Evolutionary conservation across 2,329 filamentous ascomycete genomes (phyloP).

Genomic region (Paecilomyces fulvus): DNA sequence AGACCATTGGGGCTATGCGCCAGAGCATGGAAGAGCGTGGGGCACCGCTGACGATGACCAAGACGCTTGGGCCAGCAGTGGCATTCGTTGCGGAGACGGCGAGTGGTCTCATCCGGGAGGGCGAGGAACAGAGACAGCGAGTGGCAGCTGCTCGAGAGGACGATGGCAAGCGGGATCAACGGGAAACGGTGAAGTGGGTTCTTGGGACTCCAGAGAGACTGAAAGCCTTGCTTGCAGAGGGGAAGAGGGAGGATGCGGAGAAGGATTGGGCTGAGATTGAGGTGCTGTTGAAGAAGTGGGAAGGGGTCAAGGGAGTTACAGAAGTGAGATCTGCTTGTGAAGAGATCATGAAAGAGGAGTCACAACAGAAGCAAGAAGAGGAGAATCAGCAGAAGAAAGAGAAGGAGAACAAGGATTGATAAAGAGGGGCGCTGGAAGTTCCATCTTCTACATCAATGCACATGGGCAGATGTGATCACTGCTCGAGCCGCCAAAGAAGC

Average conservation of each 20-base stretch:
- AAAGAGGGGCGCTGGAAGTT: neutral
- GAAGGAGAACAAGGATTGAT: neutral
- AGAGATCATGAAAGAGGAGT: constrained; percentile 23
- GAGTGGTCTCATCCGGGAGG: constrained; percentile 29
- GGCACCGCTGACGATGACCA: constrained; percentile 38
- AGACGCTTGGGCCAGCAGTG: constrained; percentile 34
- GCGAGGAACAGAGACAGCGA: constrained; percentile 24
- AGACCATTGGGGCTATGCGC: constrained; percentile 73
- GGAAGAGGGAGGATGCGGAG: constrained; percentile 31
- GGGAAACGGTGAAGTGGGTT: constrained; percentile 39
- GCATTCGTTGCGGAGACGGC: constrained; percentile 38
- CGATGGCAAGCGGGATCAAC: constrained; percentile 21
- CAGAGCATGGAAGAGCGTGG: constrained; percentile 39
- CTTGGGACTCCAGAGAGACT: constrained; percentile 33
- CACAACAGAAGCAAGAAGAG: constrained; percentile 4
- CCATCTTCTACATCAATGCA: neutral
- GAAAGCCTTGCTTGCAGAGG: constrained; percentile 27
- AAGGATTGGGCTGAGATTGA: constrained; percentile 35
- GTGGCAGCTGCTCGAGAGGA: constrained; percentile 16
- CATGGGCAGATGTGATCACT: neutral
- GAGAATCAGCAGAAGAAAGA: neutral
- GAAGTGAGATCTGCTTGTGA: constrained; percentile 33
- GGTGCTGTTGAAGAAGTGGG: constrained; percentile 33
- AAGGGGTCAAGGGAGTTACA: constrained; percentile 34
- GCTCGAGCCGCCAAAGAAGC: neutral